Evolutionary conservation across 1,284 basidiomycete genomes (phyloP), one percentile per base, ranked within the genome.

Genomic region (Hemileia vastatrix): DNA sequence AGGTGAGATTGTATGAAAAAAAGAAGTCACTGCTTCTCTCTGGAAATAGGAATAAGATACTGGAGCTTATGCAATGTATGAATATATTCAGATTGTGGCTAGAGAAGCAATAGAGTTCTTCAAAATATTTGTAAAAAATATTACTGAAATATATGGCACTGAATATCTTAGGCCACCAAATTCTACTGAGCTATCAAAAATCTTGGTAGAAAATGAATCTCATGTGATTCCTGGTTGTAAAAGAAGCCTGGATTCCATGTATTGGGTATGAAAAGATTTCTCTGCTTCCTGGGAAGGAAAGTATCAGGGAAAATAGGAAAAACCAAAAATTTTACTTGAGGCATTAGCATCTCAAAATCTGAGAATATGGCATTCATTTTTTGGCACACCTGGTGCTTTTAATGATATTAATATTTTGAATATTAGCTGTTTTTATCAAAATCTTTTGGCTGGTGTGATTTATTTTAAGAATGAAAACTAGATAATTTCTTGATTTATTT

Each of bases 361-460:
- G 2, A 51, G 48, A 40, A 50, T 59, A 19, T 59, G 57, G 57
- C 47, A 59, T 18, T 21, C 32, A 1, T 59, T 59, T 15, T 59
- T 59, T 52, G 47, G 57, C 2, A 43, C 49, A 3, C 31, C 57
- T 1, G 57, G 47, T 6, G 15, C 48, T 40, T 49, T 59, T 8
- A 52, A 59, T 19, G 33, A 59, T 36, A 59, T 59, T 32, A 59
- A 59, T 31, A 40, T 59, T 6, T n/a, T 59, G 1, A 15, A 59
- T 1, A 6, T 8, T 3, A 40, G 32, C 8, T 19, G 32, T 5
- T 49, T 59, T 1, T 59, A 51, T 36, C 31, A 43, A 11, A 32
- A 48, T 33, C 19, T 33, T 2, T 19, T 51, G 2, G 49, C n/a
- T n/a, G n/a, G n/a, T n/a, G n/a, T n/a, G n/a, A n/a, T n/a, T n/a